Base-by-base conservation (phyloP, 2,329 filamentous ascomycete species). In the Lachnellula occidentalis region DNA sequence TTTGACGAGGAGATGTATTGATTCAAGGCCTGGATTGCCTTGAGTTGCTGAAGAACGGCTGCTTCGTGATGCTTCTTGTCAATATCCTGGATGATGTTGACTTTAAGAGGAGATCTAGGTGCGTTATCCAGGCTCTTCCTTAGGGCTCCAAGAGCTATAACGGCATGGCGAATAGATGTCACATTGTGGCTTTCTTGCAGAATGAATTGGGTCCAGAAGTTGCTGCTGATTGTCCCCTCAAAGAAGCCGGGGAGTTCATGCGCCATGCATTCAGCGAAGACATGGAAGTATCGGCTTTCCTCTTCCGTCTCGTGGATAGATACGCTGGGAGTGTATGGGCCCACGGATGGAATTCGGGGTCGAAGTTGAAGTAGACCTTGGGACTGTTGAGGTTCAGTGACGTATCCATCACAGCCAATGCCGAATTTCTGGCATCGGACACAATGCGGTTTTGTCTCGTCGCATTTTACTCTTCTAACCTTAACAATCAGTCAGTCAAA, bases 201-300 rank as follows among this genome's bases (percentile, higher is more conserved):
- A 5, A 87, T 82, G 15, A 78, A 75, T 45, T 75, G 74, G 1
- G 76, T 81, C 83, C 84, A 88, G 65, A 87, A 87, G 2, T 76
- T 72, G 19, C 51, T 54, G 22, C 34, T 34, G 2, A 50, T 21
- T 19, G 50, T 53, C 8, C 77, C 77, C 63, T 86, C 81, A 57
- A 86, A 87, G 64, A 81, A 86, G 15, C 85, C 83, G 0, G 83
- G 83, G 9, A 88, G 72, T 63, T 85, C 82, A 41, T 73, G 76
- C 1, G 83, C 80, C 0, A 84, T 85, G 43, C 79, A 78, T 19
- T 78, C 72, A 43, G 76, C 76, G 62, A 87, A 87, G 8, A 83
- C 69, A 55, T 81, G 76, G 64, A 86, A 86, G 63, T 86, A 86
- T 48, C 77, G 74, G 39, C 72, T 74, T 57, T 87, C 83, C 45